Conservation (phyloP, 2,329 filamentous ascomycete genomes). For the Hansfordia pulvinata region DNA sequence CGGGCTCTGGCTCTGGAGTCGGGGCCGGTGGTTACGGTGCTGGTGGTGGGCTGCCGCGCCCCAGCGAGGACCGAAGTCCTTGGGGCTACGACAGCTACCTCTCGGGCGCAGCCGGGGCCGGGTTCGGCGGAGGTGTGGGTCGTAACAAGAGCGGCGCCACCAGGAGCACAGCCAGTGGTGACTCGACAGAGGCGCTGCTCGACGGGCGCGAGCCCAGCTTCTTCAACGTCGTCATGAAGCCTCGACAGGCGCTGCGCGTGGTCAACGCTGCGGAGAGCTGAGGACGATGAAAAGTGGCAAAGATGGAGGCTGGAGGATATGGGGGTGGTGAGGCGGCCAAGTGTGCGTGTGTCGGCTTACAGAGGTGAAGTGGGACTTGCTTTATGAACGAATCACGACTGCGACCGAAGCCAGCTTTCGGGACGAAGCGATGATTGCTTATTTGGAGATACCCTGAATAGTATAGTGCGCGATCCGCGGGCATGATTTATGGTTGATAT, state of each 20-base stretch:
- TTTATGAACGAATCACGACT: too few relatives aligned
- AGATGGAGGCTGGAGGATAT: too few relatives aligned
- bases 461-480: too few relatives aligned
- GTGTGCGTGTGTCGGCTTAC: too few relatives aligned
- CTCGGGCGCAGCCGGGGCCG: slow-evolving; percentile 9
- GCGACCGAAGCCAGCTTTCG: too few relatives aligned
- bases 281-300: slow-evolving; percentile 2
- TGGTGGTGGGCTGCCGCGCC: slow-evolving; percentile 5
- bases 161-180: slow-evolving; percentile 20
- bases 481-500: too few relatives aligned
- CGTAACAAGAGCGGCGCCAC: slow-evolving; percentile 18
- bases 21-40: slow-evolving; percentile 3
- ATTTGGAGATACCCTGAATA: too few relatives aligned
- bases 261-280: slow-evolving; percentile 38
- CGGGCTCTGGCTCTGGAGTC: slow-evolving; percentile 1
- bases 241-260: slow-evolving; percentile 53
- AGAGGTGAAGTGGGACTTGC: too few relatives aligned
- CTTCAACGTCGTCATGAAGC: slow-evolving; percentile 55
- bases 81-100: slow-evolving; percentile 10
- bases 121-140: slow-evolving; percentile 7
- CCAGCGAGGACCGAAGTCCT: slow-evolving; percentile 14
- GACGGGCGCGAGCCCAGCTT: slow-evolving; percentile 53
- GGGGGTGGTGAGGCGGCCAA: too few relatives aligned
- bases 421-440: too few relatives aligned
- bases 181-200: slow-evolving; percentile 20